Base-by-base conservation (phyloP, 345 rosid genomes). In the Diplotaxis tenuifolia region DNA sequence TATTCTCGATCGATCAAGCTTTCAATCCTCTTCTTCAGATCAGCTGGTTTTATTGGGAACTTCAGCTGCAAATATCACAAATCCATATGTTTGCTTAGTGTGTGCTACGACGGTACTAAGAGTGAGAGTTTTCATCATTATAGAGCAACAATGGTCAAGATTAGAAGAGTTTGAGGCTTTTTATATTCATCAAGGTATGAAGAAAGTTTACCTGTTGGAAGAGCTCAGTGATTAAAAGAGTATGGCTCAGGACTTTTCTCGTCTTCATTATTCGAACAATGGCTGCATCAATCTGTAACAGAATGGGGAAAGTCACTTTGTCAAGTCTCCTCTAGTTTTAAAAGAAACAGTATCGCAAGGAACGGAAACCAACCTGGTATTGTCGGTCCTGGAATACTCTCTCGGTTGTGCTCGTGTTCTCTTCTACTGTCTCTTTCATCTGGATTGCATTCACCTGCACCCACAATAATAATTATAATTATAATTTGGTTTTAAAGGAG, bases 401-500 rank as follows among this genome's bases (percentile, higher is more conserved):
- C 70, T 95, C 96, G 0, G 99, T 95, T 38, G 99, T 95, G 76
- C 96, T 92, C 45, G 97, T 87, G 83, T 92, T 92, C 82, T 95
- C 99, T 77, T 95, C 99, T 36, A 95, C 99, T 0, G 98, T 95
- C 84, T 95, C 99, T 86, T 95, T 95, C 99, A 95, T 87, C 80
- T 95, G 99, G 84, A 95, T 95, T 34, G 98, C 97, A 85, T 95
- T 95, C 7, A 95, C 99, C 99, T 95, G 83, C 83, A 82, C 62
- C 59, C 80, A 61, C 29, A 52, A 4, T 25, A 50, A 9, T 18
- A 53, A 16, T n/a, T 64, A 18, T 4, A n/a, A 22, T 28, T 1
- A 40, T 34, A 36, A 40, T 61, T 40, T 65, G 42, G 21, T 21
- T 10, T n/a, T 2, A 50, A 23, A 6, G 55, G 6, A 16, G 38